A percentile compares a stretch with the other conserved stretches of the same genome.
phyloP scores from a whole-genome alignment of 2,329 filamentous ascomycete species.

The Ambrosiella xylebori region DNA sequence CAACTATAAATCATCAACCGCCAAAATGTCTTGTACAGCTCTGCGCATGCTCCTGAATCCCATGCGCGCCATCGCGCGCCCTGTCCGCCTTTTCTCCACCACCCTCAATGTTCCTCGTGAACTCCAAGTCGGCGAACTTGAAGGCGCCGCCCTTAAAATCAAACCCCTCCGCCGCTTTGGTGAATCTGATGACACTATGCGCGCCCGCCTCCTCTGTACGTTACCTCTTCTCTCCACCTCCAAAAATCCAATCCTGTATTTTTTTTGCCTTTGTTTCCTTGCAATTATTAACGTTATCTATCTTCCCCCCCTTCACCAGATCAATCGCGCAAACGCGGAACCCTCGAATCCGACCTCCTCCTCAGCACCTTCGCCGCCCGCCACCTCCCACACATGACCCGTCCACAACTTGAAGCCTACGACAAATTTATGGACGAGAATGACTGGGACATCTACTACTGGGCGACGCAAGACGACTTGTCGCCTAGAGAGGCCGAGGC shows the following conservation, averaged over 20 bases:
- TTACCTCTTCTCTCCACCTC: conserved; percentile 16
- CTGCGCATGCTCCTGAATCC: conserved; percentile 13
- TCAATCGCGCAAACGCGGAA: conserved; percentile 91
- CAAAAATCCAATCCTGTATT: background rate
- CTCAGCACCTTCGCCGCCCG: conserved; percentile 85
- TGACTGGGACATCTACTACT: conserved; percentile 99
- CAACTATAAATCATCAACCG: background rate
- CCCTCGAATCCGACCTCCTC: conserved; percentile 85
- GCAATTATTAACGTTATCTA: background rate
- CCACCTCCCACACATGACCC: conserved; percentile 58
- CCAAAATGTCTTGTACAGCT: background rate
- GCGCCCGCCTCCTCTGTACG: conserved; percentile 61
- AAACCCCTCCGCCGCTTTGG: conserved; percentile 74
- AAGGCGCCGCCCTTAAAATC: conserved; percentile 71
- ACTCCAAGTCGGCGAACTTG: conserved; percentile 69
- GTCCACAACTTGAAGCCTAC: conserved; percentile 61
- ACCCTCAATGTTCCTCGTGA: conserved; percentile 27
- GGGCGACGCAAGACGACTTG: conserved; percentile 70
- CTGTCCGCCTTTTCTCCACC: conserved; percentile 15
- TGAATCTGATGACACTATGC: conserved; percentile 72
- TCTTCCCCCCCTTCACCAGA: conserved; percentile 33
- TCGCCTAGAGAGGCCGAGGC: conserved; percentile 31
- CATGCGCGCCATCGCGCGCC: conserved; percentile 12
- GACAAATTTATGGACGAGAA: conserved; percentile 94
- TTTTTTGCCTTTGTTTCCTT: too few relatives aligned